phyloP scores from a whole-genome alignment of 805 yeast genomes.

The Wickerhamomyces chambardii region DNA sequence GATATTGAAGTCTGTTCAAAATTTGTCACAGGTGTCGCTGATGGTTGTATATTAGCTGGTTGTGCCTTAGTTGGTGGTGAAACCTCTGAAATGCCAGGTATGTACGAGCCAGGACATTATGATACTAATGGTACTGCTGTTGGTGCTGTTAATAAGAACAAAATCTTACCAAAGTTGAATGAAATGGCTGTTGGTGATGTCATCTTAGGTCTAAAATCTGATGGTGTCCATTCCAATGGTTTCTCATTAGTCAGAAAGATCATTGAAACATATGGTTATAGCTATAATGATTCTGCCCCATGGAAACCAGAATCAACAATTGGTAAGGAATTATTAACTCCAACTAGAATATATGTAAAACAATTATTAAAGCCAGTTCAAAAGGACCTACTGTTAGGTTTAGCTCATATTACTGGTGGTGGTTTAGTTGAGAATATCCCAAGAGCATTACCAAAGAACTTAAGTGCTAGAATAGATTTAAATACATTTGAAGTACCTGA shows the following conservation, averaged over 20 bases:
- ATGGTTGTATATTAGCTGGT: constrained; percentile 90
- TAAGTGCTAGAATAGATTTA: constrained; percentile 78
- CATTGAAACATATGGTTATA: constrained; percentile 64
- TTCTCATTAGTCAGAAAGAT: constrained; percentile 91
- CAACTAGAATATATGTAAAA: constrained; percentile 92
- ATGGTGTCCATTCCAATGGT: constrained; percentile 96
- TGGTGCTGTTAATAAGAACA: constrained; percentile 81
- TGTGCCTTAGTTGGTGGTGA: constrained; percentile 99
- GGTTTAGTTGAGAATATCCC: constrained; percentile 96
- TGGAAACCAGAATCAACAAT: constrained; percentile 67
- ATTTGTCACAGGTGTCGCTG: constrained; percentile 92
- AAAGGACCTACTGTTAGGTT: constrained; percentile 65
- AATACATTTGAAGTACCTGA: constrained; percentile 76
- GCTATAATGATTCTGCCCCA: constrained; percentile 74
- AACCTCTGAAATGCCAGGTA: constrained; percentile 99
- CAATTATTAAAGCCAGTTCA: constrained; percentile 71
- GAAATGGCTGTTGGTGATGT: constrained; percentile 75
- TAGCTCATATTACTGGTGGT: constrained; percentile 98
- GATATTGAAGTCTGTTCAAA: constrained; percentile 78
- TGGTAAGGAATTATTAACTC: constrained; percentile 80
- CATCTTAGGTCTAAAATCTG: constrained; percentile 78
- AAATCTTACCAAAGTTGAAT: constrained; percentile 63
- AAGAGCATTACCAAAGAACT: constrained; percentile 75
- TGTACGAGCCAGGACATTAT: constrained; percentile 91
- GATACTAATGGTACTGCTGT: constrained; percentile 98